Percentiles rank a stretch among this genome's conserved stretches.
phyloP scores from a whole-genome alignment of 2,329 filamentous ascomycete species.

The Fusarium coicis region DNA sequence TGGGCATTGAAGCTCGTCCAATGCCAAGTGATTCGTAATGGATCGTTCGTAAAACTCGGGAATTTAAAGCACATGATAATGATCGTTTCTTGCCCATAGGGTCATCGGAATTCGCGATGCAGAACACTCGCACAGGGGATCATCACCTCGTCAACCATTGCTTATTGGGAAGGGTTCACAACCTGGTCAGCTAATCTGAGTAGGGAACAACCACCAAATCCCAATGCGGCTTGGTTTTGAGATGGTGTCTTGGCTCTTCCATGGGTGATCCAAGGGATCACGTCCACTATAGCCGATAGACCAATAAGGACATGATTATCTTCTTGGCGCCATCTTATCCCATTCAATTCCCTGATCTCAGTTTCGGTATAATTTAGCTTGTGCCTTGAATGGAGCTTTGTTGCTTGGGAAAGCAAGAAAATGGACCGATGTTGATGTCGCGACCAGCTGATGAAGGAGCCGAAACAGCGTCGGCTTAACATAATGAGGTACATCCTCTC shows the following conservation, averaged over 20 bases:
- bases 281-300: conserved; percentile 23
- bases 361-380: conserved; percentile 22
- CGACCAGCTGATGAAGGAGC: conserved; percentile 7
- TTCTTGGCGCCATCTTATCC: conserved; percentile 26
- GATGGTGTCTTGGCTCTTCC: conserved; percentile 23
- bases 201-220: conserved; percentile 3
- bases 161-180: conserved; percentile 15
- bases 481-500: not conserved
- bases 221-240: conserved; percentile 19
- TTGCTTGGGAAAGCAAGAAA: conserved; percentile 9
- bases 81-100: too few relatives aligned
- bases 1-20: not conserved
- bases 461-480: not conserved
- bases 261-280: conserved; percentile 25
- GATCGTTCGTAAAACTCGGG: not conserved
- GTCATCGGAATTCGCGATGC: not conserved
- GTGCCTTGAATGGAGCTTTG: conserved; percentile 19
- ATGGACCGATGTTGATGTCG: conserved; percentile 5
- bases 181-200: not conserved
- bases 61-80: not conserved
- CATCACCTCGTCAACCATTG: conserved; percentile 4
- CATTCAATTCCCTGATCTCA: conserved; percentile 34
- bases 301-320: conserved; percentile 29
- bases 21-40: not conserved
- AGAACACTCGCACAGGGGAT: not conserved